Conservation (phyloP, 2,329 filamentous ascomycete species). For the Arthrobotrys sinensis region DNA sequence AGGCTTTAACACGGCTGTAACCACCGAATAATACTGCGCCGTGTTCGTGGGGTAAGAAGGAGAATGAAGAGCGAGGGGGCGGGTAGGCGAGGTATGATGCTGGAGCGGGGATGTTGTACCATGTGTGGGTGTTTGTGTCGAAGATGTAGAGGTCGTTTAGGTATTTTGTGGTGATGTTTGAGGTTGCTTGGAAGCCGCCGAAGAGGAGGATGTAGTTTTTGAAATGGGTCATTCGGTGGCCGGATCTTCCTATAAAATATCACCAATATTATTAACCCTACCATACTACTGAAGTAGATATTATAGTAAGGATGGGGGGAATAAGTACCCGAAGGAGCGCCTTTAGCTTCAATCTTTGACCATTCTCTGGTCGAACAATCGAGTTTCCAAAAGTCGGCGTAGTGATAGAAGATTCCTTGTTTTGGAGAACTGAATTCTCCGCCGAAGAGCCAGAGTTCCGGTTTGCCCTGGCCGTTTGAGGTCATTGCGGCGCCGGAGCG, state of each 20-base stretch:
- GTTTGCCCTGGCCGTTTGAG: constrained; percentile 83
- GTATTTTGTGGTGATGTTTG: constrained; percentile 89
- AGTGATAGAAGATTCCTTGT: constrained; percentile 98
- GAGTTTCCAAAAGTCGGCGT: constrained; percentile 97
- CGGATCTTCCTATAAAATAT: constrained; percentile 79
- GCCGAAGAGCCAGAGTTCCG: constrained; percentile 90
- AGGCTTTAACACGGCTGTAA: constrained; percentile 89
- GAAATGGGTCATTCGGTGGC: constrained; percentile 93
- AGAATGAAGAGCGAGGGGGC: constrained; percentile 91
- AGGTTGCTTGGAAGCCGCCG: constrained; percentile 97
- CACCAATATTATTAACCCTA: constrained; percentile 72
- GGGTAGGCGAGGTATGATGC: constrained; percentile 82
- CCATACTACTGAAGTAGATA: neutral
- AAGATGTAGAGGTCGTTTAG: constrained; percentile 95
- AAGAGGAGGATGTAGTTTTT: constrained; percentile 92
- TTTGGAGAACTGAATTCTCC: constrained; percentile 97
- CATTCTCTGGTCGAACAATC: constrained; percentile 89
- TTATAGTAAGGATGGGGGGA: neutral
- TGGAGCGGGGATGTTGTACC: constrained; percentile 82
- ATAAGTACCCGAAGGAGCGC: constrained; percentile 61
- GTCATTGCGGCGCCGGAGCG: constrained; percentile 89
- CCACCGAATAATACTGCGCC: constrained; percentile 93
- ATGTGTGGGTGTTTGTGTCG: constrained; percentile 87
- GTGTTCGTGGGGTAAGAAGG: constrained; percentile 88
- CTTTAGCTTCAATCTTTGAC: constrained; percentile 84